A percentile compares a stretch with the other conserved stretches of the same genome.
These are phyloP conservation scores for Fusarium decemcellulare DNA, from an alignment of 2,329 filamentous ascomycete species.

Conservation along the genomic window DNA sequence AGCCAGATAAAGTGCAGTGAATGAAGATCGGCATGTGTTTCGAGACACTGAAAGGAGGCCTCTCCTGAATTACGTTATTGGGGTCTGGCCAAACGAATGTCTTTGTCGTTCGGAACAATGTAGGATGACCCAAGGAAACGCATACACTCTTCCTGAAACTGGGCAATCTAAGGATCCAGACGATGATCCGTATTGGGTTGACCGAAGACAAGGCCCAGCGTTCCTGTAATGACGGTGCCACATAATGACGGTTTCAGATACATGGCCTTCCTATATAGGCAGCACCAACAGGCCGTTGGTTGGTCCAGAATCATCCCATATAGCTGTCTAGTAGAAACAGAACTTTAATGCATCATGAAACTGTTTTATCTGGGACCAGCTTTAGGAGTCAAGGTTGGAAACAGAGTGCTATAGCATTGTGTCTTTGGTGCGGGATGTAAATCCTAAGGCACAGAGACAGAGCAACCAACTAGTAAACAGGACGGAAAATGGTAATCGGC, in stretches of 20 bases:
- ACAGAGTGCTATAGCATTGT: neutral
- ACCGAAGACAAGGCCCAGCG: neutral
- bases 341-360: conserved; percentile 12
- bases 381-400: neutral
- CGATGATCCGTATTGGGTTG: neutral
- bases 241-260: conserved; percentile 32
- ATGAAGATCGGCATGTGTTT: neutral
- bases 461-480: neutral
- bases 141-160: neutral
- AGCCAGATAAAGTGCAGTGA: too few relatives aligned
- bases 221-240: conserved; percentile 14
- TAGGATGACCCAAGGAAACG: neutral
- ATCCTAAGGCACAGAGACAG: neutral
- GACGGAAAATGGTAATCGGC: neutral
- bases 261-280: conserved; percentile 7
- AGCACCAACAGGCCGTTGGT: conserved; percentile 6
- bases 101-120: neutral
- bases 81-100: neutral
- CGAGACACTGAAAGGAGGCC: neutral
- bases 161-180: neutral
- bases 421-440: neutral
- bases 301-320: conserved; percentile 12
- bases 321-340: conserved; percentile 1
- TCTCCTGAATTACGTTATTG: neutral
- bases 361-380: conserved; percentile 7